These are phyloP conservation scores for Hanseniaspora jakobsenii DNA, from an alignment of 805 yeast species.

Conservation along the genomic window DNA sequence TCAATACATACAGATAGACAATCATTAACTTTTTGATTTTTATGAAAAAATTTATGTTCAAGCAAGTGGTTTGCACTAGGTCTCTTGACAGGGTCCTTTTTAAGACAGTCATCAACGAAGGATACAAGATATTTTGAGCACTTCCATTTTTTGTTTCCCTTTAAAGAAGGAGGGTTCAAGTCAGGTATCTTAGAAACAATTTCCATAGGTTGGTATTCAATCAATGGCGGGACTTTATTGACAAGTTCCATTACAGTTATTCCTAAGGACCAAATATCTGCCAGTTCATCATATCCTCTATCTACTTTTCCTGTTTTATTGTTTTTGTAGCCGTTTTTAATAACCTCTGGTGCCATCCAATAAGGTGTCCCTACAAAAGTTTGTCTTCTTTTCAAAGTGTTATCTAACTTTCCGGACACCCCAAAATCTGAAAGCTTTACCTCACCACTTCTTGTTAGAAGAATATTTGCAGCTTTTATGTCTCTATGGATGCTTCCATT, in stretches of 20 bases:
- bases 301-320: conserved; percentile 23
- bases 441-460: conserved; percentile 54
- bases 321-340: conserved; percentile 29
- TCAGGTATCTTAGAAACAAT: conserved; percentile 61
- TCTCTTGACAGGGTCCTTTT: conserved; percentile 52
- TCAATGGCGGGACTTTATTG: conserved; percentile 70
- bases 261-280: conserved; percentile 94
- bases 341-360: conserved; percentile 99
- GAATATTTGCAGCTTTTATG: conserved; percentile 78
- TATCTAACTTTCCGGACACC: conserved; percentile 68
- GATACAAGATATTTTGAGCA: conserved; percentile 28
- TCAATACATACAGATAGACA: conserved; percentile 32
- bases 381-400: conserved; percentile 49
- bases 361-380: conserved; percentile 92
- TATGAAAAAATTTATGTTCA: conserved; percentile 40
- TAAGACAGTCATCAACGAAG: conserved; percentile 54
- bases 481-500: conserved; percentile 78
- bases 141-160: conserved; percentile 2
- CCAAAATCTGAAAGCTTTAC: conserved; percentile 90
- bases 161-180: conserved; percentile 46
- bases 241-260: conserved; percentile 80
- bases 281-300: conserved; percentile 65
- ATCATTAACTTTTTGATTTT: conserved; percentile 24
- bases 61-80: conserved; percentile 50
- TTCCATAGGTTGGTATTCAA: conserved; percentile 63